phyloP scores from a whole-genome alignment of 345 rosid genomes.

The Acer negundo region DNA sequence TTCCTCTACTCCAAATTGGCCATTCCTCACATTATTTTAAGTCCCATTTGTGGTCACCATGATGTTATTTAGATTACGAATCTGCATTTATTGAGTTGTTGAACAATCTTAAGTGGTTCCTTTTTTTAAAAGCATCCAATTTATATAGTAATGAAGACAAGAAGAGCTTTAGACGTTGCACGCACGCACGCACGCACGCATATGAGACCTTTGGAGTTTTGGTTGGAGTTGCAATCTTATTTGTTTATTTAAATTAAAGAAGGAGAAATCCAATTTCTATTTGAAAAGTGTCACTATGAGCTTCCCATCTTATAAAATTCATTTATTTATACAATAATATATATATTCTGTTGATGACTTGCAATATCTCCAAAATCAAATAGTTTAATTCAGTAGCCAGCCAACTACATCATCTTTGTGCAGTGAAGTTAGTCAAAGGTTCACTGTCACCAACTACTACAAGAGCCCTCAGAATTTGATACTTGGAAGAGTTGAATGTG shows the following conservation, averaged over 20 bases:
- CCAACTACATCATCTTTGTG: slow-evolving; percentile 20
- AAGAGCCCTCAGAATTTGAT: neutral
- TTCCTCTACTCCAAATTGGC: neutral
- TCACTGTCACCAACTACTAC: slow-evolving; percentile 31
- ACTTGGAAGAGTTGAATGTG: neutral
- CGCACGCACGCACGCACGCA: no score
- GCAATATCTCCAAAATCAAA: slow-evolving; percentile 26
- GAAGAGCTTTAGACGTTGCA: slow-evolving; percentile 13
- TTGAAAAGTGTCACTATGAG: neutral
- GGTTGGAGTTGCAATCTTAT: slow-evolving; percentile 15
- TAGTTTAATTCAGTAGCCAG: slow-evolving; percentile 21
- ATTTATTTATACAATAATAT: neutral
- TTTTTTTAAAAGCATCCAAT: slow-evolving; percentile 24
- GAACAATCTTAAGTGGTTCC: slow-evolving; percentile 12
- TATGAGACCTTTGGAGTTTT: slow-evolving; percentile 11
- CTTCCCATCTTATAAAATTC: neutral
- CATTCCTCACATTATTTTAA: neutral
- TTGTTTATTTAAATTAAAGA: neutral
- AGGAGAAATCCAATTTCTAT: neutral
- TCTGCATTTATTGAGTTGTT: neutral
- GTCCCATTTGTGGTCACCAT: slow-evolving; percentile 8
- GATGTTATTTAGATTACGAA: neutral
- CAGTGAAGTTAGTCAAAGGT: slow-evolving; percentile 29
- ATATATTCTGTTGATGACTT: slow-evolving; percentile 15
- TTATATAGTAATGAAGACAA: slow-evolving; percentile 23